phyloP scores from a whole-genome alignment of 352 stramenopile species.

The Pythium apleroticum region DNA sequence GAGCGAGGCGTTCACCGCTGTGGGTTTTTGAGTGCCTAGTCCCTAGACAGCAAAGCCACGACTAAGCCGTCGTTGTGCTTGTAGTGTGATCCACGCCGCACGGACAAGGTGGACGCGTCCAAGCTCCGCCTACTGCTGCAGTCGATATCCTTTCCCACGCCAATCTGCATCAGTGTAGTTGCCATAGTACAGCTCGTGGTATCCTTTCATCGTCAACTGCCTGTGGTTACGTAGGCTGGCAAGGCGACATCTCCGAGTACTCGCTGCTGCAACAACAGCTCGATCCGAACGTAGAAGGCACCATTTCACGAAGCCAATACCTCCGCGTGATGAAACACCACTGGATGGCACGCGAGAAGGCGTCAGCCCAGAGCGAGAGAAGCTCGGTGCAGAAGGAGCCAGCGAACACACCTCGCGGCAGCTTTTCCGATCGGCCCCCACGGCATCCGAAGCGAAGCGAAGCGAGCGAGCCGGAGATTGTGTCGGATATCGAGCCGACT shows the following conservation, averaged over 20 bases:
- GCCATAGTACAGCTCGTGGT: too few species aligned
- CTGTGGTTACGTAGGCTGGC: conserved; percentile 40
- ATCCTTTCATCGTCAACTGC: conserved; percentile 23
- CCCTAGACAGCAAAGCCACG: too few species aligned
- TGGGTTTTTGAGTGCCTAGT: too few species aligned
- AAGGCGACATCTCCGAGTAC: conserved; percentile 41
- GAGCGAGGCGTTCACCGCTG: conserved; percentile 49
- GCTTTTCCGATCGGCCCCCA: conserved; percentile 11
- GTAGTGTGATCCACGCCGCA: conserved; percentile 46
- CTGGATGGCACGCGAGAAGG: conserved; percentile 26
- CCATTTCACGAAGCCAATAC: conserved; percentile 41
- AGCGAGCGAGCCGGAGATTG: conserved; percentile 14
- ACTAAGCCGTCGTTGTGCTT: neutral
- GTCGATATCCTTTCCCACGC: conserved; percentile 56
- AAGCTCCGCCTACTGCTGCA: conserved; percentile 51
- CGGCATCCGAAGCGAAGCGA: conserved; percentile 9
- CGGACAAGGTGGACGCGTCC: conserved; percentile 38
- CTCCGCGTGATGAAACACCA: conserved; percentile 43
- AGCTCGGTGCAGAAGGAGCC: neutral
- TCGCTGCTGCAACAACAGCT: conserved; percentile 53
- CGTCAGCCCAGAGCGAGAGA: neutral
- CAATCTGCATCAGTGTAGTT: too few species aligned
- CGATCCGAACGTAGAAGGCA: conserved; percentile 41
- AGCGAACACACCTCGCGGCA: conserved; percentile 4
- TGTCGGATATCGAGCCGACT: conserved; percentile 14